Base-by-base conservation (phyloP, 192 early-diverging fungal genomes). In the Backusella mclennaniae region DNA sequence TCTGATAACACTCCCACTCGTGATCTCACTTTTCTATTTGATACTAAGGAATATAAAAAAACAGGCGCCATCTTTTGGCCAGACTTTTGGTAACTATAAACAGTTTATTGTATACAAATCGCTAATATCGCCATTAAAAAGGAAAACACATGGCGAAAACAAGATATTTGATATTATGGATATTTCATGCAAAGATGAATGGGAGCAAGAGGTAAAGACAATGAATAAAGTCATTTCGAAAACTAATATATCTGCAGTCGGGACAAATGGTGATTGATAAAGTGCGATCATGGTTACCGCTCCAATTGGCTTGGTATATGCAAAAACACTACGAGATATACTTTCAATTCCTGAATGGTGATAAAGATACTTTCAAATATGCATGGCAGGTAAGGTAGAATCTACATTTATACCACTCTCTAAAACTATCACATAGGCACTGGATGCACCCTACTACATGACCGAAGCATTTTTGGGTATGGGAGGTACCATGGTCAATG, bases 31-130 rank as follows among this genome's bases (percentile, higher is more conserved):
- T 84, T 74, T 44, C 52, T 88, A 70, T 88, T 88, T 75, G 69
- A 77, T 56, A 77, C 66, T 9, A 26, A 68, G 3, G 76, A 82
- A 44, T 88, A 80, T 69, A 38, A 76, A 41, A 29, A 42, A 36
- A 78, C 66, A 21, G 86, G 86, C 2, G 83, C 86, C 1, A 33
- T 88, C 15, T 87, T 88, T 41, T 88, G 87, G 87, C 85, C 85
- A 1, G 85, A 86, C 68, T 87, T 75, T 66, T 84, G 82, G 79
- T 77, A 77, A 77, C 38, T 33, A 1, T 26, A 53, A 33, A 36
- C 3, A 49, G 44, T n/a, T 6, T 26, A 9, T 31, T 71, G 6
- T 42, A 44, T 46, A 19, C 19, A 63, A 29, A 26, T 63, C 26
- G 12, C 23, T 26, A 63, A 26, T 23, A 59, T 11, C 8, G 11